Base-by-base conservation (phyloP, 768 basidiomycete genomes). In the Leucogyrophana mollusca region DNA sequence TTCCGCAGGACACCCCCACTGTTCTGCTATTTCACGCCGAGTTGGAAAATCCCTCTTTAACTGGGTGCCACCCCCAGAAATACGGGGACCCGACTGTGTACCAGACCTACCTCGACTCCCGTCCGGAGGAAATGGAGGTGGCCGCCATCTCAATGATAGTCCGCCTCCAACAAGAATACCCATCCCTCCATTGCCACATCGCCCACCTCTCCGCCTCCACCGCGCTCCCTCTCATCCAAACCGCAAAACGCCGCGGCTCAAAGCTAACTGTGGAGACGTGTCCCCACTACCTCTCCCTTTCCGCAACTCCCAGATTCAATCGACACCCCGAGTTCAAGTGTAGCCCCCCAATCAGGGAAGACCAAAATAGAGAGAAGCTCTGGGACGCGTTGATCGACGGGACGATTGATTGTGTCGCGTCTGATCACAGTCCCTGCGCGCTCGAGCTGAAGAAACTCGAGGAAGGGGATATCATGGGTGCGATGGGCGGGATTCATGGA, bases 401-500 rank as follows among this genome's bases (percentile, higher is more conserved):
- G 2, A 73, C 83, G 33, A 93, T 99, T 56, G 91, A 96, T 67
- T 94, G 79, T 59, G 83, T 98, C 43, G 94, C 97, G 7, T 95
- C 93, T 43, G 95, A 99, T 68, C 95, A 99, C 61, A 94, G 90
- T 52, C 94, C 94, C 11, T 97, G 94, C 65, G 74, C 87, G 10
- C 70, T 79, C 17, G 82, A 84, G 56, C 70, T 99, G 49, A 99
- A 98, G 73, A 78, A 77, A 50, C 63, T 83, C 30, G 83, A 85
- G 23, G 76, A 78, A 34, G 90, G 93, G 1, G 78, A 94, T 58
- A 74, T 97, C 50, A 89, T 96, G 85, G 65, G 71, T 17, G 90
- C 94, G 0, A 97, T 95, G 95, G 95, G 95, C 34, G 95, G 95
- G 0, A 90, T 99, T 52, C 88, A 87, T 50, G 85, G 90, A 4